Evolutionary conservation across 1,284 basidiomycete genomes (phyloP), one percentile per base, ranked within the genome.

Genomic region (Neonothopanus nambi): DNA sequence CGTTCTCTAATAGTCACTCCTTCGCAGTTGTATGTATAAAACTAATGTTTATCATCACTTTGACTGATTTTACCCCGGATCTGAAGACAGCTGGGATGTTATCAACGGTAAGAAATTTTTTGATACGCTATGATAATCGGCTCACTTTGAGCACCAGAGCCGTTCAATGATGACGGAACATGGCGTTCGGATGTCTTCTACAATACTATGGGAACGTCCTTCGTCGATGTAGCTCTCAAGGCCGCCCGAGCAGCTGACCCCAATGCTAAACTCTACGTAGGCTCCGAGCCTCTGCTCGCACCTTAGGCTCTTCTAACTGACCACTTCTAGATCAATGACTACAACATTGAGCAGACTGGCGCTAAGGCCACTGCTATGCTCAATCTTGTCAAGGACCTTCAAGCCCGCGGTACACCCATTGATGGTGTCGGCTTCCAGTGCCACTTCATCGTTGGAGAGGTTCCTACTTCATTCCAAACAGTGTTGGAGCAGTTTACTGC

Each of bases 111-210:
- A 39, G 58, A 42, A 62, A 63, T 57, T 48, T 23, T 18, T 26
- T 39, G 13, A 36, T 3, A 54, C 24, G 13, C 2, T 17, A n/a
- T 20, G 13, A 39, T 12, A 52, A 7, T 51, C 21, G n/a, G n/a
- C 51, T 38, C 3, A 36, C n/a, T 15, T 20, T 42, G 40, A 36
- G 44, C 12, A 15, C 47, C 13, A 71, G 74, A 85, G 60, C 76
- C 80, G 2, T 77, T 84, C 66, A 82, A 82, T 59, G 82, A 84
- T 20, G 77, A 84, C 59, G 82, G 82, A 6, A 80, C 77, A 3
- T 78, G 72, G 64, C 71, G 79, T 11, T 57, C 62, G 5, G 63
- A 60, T 48, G 70, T 76, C 2, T 76, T 76, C 63, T 73, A 65
- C 57, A 66, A 65, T 35, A 70, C 67, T 3, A 64, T 73, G 21